These are phyloP conservation scores for Aquilaria agallochum DNA, from an alignment of 441 rosid genomes.

Conservation along the genomic window DNA sequence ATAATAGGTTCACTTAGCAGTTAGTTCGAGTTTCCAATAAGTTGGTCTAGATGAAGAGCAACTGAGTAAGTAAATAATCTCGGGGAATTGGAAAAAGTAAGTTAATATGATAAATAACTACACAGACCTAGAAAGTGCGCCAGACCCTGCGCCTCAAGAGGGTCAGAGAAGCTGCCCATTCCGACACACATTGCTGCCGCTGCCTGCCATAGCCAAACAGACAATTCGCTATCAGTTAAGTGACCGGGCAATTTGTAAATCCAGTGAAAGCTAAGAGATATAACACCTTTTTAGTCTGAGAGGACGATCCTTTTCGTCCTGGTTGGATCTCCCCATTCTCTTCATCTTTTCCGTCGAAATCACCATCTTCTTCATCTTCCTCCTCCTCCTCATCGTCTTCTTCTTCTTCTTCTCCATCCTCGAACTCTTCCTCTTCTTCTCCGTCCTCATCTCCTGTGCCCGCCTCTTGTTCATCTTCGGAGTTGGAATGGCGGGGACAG, in stretches of 20 bases:
- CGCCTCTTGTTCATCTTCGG: conserved; percentile 20
- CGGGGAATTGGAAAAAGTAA: not conserved
- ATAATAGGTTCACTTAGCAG: no score
- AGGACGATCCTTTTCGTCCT: conserved; percentile 23
- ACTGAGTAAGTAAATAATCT: not conserved
- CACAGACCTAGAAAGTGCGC: conserved; percentile 89
- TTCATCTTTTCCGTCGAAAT: conserved; percentile 18
- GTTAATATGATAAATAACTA: conserved; percentile 4
- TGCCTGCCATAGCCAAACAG: conserved; percentile 43
- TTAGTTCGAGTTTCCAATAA: no score
- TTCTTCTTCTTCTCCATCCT: conserved; percentile 10
- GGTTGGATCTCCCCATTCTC: conserved; percentile 6
- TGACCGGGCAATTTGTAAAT: not conserved
- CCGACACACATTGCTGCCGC: conserved; percentile 99
- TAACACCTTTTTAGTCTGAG: conserved; percentile 84
- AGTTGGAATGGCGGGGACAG: conserved; percentile 22
- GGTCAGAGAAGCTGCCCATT: conserved; percentile 96
- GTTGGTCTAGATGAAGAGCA: no score
- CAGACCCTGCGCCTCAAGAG: conserved; percentile 88
- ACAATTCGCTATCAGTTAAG: not conserved
- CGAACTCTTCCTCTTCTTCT: conserved; percentile 30
- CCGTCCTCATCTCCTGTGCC: conserved; percentile 27
- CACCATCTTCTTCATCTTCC: conserved; percentile 22
- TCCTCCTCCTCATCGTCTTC: conserved; percentile 26
- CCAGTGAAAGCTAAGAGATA: not conserved